These are phyloP conservation scores for Oryza meyeriana DNA, from an alignment of 176 grass and related monocot species.

Conservation along the genomic window DNA sequence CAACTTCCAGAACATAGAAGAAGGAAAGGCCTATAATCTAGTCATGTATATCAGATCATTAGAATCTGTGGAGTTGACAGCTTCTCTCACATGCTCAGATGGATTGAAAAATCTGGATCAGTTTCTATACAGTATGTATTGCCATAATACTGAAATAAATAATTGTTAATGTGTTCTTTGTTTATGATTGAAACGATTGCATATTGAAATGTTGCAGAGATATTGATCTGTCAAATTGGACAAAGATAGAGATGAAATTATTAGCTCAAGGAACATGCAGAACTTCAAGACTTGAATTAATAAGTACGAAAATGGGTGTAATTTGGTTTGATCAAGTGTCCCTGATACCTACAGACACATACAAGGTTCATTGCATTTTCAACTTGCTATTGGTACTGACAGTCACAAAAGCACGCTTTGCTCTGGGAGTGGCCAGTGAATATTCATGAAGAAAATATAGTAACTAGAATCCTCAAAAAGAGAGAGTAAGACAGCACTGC, in stretches of 20 bases:
- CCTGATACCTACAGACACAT: constrained; percentile 49
- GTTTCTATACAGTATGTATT: constrained; percentile 17
- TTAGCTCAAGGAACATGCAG: constrained; percentile 36
- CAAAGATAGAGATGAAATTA: constrained; percentile 32
- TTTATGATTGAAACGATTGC: not conserved
- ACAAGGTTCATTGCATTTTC: constrained; percentile 28
- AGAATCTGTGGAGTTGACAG: constrained; percentile 42
- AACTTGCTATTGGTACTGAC: not conserved
- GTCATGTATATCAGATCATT: too few species aligned
- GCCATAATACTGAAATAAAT: not conserved
- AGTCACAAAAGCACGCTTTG: not conserved
- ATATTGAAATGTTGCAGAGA: constrained; percentile 1
- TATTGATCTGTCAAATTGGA: constrained; percentile 21
- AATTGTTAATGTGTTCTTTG: not conserved
- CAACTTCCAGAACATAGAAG: constrained; percentile 75
- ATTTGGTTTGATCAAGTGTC: constrained; percentile 60
- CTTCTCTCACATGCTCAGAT: constrained; percentile 37
- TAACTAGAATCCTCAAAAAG: not conserved
- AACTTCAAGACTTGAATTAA: constrained; percentile 47
- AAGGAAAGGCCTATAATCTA: constrained; percentile 73
- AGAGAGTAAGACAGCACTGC: not conserved
- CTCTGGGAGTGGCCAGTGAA: not conserved
- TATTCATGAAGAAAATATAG: not conserved
- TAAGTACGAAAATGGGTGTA: constrained; percentile 36
- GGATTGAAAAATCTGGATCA: constrained; percentile 18